Conservation (phyloP, 2,329 filamentous ascomycete genomes). For the Dryadomyces sulphureus region DNA sequence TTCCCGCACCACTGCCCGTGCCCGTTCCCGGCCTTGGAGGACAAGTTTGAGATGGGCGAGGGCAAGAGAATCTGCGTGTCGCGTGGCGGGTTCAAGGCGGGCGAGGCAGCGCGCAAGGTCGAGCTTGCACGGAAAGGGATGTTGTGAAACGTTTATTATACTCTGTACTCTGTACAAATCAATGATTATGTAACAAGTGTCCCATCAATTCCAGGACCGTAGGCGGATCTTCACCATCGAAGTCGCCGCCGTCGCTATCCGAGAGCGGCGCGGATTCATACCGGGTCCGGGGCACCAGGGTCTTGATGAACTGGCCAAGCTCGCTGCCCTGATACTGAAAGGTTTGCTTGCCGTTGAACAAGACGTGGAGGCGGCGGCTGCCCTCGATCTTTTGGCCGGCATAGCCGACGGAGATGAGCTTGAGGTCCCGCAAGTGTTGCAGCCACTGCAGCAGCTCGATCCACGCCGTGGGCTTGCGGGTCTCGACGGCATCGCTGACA, state of each 20-base stretch:
- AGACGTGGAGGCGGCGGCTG: not conserved
- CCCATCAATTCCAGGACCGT: not conserved
- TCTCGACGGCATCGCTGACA: not conserved
- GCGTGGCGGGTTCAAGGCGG: slow-evolving; percentile 58
- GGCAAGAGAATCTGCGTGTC: slow-evolving; percentile 60
- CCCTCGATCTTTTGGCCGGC: not conserved
- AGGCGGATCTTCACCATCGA: not conserved
- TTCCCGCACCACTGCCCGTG: slow-evolving; percentile 97
- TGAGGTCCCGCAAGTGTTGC: not conserved
- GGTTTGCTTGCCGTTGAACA: not conserved
- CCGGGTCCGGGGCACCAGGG: not conserved
- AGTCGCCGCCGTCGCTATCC: not conserved
- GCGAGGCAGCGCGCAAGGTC: slow-evolving; percentile 60
- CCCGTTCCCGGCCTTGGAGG: slow-evolving; percentile 59
- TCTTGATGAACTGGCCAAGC: not conserved
- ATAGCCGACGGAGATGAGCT: not conserved
- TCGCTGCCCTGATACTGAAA: not conserved
- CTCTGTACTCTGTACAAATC: too few species aligned
- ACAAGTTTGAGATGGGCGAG: slow-evolving; percentile 62
- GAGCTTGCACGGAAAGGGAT: slow-evolving; percentile 68
- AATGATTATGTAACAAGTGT: too few species aligned
- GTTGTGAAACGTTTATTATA: too few species aligned
- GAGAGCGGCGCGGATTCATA: not conserved
- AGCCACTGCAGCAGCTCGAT: not conserved
- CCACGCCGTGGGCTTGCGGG: not conserved